Percentiles rank a stretch among this genome's conserved stretches.
These are phyloP conservation scores for Shiraia sp. DNA, from an alignment of 2,329 filamentous ascomycete species.

Conservation along the genomic window DNA sequence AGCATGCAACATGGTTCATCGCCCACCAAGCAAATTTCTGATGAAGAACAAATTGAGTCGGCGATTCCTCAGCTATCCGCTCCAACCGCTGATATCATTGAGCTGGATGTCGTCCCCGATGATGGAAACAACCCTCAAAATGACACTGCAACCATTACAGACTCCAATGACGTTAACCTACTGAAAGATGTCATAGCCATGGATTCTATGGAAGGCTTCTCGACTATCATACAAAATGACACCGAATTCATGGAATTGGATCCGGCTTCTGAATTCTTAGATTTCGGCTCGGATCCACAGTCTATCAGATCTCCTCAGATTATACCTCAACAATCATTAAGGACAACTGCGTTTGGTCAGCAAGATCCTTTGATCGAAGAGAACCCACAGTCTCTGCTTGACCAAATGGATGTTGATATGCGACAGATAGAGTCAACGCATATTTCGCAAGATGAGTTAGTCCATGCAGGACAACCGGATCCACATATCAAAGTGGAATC, in stretches of 20 bases:
- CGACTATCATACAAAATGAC: too few species aligned
- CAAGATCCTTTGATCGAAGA: background rate
- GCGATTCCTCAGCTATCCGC: slow-evolving; percentile 31
- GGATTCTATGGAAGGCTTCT: background rate
- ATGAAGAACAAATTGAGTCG: background rate
- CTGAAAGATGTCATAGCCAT: slow-evolving; percentile 1
- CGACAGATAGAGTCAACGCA: slow-evolving; percentile 9
- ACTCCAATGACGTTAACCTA: too few species aligned
- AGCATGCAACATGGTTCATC: too few species aligned
- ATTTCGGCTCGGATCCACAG: background rate
- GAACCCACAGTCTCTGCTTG: background rate
- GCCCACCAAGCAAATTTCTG: background rate
- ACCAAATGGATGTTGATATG: slow-evolving; percentile 5
- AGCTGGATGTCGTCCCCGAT: too few species aligned
- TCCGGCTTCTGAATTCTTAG: slow-evolving; percentile 3
- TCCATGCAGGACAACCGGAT: slow-evolving; percentile 7
- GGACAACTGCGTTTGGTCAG: background rate
- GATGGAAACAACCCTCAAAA: too few species aligned
- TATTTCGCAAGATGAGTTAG: slow-evolving; percentile 2
- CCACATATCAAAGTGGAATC: slow-evolving; percentile 37
- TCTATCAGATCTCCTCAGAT: slow-evolving; percentile 7
- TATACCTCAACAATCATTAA: slow-evolving; percentile 6
- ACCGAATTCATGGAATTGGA: too few species aligned
- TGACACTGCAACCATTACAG: too few species aligned
- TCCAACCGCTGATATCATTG: slow-evolving; percentile 6